Base-by-base conservation (phyloP, 2,329 filamentous ascomycete species). In the Orbilia blumenaviensis region DNA sequence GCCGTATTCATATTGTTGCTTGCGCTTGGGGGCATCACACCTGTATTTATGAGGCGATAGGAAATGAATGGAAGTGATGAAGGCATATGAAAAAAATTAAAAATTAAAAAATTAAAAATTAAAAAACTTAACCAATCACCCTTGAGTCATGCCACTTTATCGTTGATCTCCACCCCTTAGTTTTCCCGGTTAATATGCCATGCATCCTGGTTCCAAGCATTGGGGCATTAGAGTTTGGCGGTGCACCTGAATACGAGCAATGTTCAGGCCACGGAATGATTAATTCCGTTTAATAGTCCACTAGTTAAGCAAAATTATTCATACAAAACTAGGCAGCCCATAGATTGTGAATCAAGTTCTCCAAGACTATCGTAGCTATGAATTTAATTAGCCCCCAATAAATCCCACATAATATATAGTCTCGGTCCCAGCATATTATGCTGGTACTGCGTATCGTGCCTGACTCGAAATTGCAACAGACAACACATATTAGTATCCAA, bases 191-290 rank as follows among this genome's bases (percentile, higher is more conserved):
- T 66, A 66, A 66, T 18, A n/a, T n/a, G n/a, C n/a, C n/a, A n/a
- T n/a, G n/a, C 29, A 63, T 64, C 61, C 44, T 21, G 32, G 46
- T n/a, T 27, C 21, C 16, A 23, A 52, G 2, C 9, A 32, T 3
- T 44, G n/a, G n/a, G 9, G 3, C 36, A 14, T n/a, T 52, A 18
- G 14, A 27, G 44, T 48, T 60, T 12, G 7, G 6, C 32, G 32
- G 18, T n/a, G 36, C 38, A 46, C 9, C 42, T 23, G 62, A 66
- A 66, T 66, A 66, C 62, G 62, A 66, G 14, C 14, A 46, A 9
- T 41, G 44, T 66, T 66, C 62, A 66, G 62, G 46, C 62, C 56
- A 9, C 62, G 62, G 62, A 66, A 27, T 42, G 46, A 66, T 56
- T 66, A 66, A 56, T 41, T 16, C 61, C 61, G 61, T 25, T 27